Evolutionary conservation across 331 rosid genomes (phyloP).

Genomic region (Malus hybrid): DNA sequence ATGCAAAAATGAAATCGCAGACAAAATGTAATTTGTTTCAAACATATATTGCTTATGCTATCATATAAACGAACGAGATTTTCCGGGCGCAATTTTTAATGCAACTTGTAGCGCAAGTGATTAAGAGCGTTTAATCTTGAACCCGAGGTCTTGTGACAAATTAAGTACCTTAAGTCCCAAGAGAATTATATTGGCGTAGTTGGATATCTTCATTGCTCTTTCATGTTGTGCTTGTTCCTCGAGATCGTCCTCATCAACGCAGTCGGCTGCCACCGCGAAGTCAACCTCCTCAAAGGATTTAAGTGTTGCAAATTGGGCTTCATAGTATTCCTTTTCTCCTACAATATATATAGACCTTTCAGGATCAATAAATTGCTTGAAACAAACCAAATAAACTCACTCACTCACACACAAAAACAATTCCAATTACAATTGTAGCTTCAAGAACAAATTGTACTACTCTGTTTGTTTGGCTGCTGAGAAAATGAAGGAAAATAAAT

Average conservation of each 20-base stretch:
- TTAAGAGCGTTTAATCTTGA: no score
- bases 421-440: no score
- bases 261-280: neutral
- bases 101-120: no score
- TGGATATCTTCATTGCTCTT: constrained; percentile 47
- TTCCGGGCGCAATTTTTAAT: no score
- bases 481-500: neutral
- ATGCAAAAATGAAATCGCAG: neutral
- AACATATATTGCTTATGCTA: neutral
- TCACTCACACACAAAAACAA: neutral
- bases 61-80: neutral
- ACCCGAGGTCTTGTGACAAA: neutral
- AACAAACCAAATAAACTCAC: neutral
- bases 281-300: constrained; percentile 44
- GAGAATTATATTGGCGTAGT: constrained; percentile 36
- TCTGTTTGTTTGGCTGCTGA: neutral
- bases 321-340: constrained; percentile 50
- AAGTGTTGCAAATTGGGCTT: constrained; percentile 35
- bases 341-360: neutral
- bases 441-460: neutral
- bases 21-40: neutral
- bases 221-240: constrained; percentile 32
- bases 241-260: constrained; percentile 18
- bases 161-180: constrained; percentile 34
- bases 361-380: neutral